Evolutionary conservation across 163 green algal genomes (phyloP).

Genomic region (Prototheca cutis): DNA sequence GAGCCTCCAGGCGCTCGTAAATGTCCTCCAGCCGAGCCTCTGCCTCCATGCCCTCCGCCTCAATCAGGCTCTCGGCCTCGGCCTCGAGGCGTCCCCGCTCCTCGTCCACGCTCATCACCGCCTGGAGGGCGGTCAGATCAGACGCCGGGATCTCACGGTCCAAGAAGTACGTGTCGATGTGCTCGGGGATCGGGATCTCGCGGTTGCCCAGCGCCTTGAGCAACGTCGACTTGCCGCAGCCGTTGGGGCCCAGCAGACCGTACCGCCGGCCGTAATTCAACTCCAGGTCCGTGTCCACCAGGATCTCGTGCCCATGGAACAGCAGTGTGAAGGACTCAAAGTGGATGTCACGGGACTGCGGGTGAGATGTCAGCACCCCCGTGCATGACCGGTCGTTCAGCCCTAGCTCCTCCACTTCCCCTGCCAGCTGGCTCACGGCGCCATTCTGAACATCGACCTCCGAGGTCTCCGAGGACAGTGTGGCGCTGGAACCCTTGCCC

Average conservation of each 20-base stretch:
- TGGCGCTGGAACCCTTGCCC: neutral
- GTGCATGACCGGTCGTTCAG: conserved; percentile 59
- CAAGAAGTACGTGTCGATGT: conserved; percentile 92
- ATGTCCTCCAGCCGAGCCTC: conserved; percentile 64
- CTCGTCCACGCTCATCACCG: conserved; percentile 74
- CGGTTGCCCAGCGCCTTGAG: conserved; percentile 71
- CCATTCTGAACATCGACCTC: conserved; percentile 3
- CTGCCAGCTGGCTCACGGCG: neutral
- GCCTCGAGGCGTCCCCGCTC: conserved; percentile 59
- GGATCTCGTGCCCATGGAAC: conserved; percentile 79
- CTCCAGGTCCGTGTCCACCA: conserved; percentile 68
- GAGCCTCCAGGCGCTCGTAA: conserved; percentile 70
- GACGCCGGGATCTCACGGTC: conserved; percentile 69
- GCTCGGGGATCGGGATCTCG: conserved; percentile 82
- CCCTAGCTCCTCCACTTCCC: conserved; percentile 14
- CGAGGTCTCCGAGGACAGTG: neutral
- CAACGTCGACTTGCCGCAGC: conserved; percentile 85
- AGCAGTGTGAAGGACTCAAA: conserved; percentile 76
- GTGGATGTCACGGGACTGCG: conserved; percentile 76
- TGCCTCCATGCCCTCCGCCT: conserved; percentile 53
- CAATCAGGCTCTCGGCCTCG: conserved; percentile 61
- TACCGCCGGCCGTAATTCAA: conserved; percentile 90
- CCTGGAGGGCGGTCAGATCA: conserved; percentile 67
- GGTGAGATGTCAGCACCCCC: conserved; percentile 71
- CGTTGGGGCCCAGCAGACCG: conserved; percentile 87